Percentiles rank a stretch among this genome's conserved stretches.
Evolutionary conservation across 352 stramenopile species (phyloP).

Genomic region (Peronosclerospora sorghi): DNA sequence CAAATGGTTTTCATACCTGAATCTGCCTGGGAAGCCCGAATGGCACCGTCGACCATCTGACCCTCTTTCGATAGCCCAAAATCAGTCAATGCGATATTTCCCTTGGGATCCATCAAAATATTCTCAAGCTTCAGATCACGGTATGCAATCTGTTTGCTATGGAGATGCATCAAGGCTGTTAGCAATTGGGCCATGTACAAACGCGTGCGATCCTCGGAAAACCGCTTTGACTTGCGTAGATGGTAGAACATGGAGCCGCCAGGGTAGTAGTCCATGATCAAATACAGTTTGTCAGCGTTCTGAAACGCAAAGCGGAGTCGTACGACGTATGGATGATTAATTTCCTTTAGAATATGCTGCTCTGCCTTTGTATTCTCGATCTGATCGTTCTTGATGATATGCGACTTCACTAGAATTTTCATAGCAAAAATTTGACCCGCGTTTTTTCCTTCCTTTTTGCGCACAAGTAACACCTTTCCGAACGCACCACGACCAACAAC

Average conservation of each 20-base stretch:
- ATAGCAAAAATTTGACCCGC: constrained; percentile 86
- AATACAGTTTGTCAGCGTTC: constrained; percentile 90
- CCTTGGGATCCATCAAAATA: constrained; percentile 83
- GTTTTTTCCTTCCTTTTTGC: constrained; percentile 86
- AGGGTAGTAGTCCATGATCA: constrained; percentile 94
- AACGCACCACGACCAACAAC: constrained; percentile 92
- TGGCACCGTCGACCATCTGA: constrained; percentile 69
- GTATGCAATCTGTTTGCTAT: constrained; percentile 85
- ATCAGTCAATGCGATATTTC: constrained; percentile 81
- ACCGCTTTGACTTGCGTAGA: constrained; percentile 78
- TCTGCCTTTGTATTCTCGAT: constrained; percentile 89
- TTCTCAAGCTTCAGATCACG: constrained; percentile 86
- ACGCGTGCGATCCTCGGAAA: constrained; percentile 72
- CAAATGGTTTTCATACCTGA: constrained; percentile 85
- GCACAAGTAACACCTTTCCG: constrained; percentile 91
- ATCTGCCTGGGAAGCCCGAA: constrained; percentile 68
- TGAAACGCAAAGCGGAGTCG: constrained; percentile 82
- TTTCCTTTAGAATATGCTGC: constrained; percentile 85
- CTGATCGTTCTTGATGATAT: constrained; percentile 90
- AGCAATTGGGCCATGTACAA: constrained; percentile 84
- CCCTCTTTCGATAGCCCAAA: constrained; percentile 84
- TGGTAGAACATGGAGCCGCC: constrained; percentile 86
- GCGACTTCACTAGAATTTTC: constrained; percentile 90
- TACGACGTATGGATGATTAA: constrained; percentile 83
- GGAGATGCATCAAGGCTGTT: constrained; percentile 80